Base-by-base conservation (phyloP, 768 basidiomycete genomes). In the Leccinum boreale region DNA sequence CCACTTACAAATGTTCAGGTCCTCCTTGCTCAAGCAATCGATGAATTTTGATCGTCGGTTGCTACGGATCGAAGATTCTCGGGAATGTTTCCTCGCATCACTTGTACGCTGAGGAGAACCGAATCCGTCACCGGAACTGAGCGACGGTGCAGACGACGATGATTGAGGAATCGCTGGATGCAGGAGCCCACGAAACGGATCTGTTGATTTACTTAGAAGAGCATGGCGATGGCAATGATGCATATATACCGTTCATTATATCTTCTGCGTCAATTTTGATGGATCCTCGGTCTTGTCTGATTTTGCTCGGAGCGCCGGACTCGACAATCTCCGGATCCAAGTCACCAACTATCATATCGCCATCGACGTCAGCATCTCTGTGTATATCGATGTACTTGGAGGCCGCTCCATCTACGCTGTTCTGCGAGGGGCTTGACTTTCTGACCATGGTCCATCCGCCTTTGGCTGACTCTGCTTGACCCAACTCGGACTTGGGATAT, bases 31-130 rank as follows among this genome's bases (percentile, higher is more conserved):
- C 45, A 96, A 74, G 70, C 90, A 93, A 57, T 90, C 87, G 42
- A 90, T 75, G 68, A 96, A 94, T 67, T 92, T 94, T 59, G 86
- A 81, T 53, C 85, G 83, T 62, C 89, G 81, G 67, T 89, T 91
- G 11, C 87, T 85, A 56, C 85, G 82, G 69, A 92, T 89, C 10
- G 90, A 92, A 17, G 82, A 81, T 71, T 91, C 88, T 21, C 90
- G 82, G 67, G 82, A 75, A 17, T 89, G 78, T 62, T 84, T 88
- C 66, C 84, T 85, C 2, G 81, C 78, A 45, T 75, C 72, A 52
- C 65, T 56, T 26, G 67, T 31, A 70, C 65, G 55, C 54, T 64
- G 47, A 51, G 60, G 50, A 17, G 63, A 61, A 39, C 45, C 46
- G n/a, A 39, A 28, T 9, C 55, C 59, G 11, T 63, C 57, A 36